Evolutionary conservation across 108 stramenopile species (phyloP).

Genomic region (Pseudonitzschia multistriata): DNA sequence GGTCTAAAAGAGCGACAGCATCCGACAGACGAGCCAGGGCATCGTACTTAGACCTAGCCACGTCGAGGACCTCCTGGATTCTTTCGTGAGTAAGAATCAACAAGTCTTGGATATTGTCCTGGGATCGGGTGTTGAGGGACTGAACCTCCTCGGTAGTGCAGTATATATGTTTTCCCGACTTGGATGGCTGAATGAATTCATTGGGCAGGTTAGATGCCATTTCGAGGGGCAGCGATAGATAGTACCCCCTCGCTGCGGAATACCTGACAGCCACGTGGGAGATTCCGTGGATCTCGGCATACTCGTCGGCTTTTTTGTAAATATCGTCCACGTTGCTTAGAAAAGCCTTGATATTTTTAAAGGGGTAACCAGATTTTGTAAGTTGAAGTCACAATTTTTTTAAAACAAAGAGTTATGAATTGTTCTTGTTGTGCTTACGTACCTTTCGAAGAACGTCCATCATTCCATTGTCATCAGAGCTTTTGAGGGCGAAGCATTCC

Average conservation of each 20-base stretch:
- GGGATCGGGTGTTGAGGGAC: constrained; percentile 74
- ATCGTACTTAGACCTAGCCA: constrained; percentile 74
- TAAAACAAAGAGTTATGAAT: not conserved
- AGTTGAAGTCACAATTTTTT: not conserved
- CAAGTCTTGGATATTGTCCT: constrained; percentile 85
- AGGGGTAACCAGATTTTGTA: not conserved
- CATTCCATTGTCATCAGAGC: constrained; percentile 77
- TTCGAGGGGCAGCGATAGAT: constrained; percentile 64
- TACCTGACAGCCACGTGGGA: constrained; percentile 71
- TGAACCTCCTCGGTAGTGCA: constrained; percentile 89
- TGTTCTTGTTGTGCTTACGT: not conserved
- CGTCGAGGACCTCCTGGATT: constrained; percentile 81
- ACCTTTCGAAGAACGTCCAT: constrained; percentile 77
- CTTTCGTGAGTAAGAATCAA: constrained; percentile 77
- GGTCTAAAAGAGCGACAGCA: constrained; percentile 83
- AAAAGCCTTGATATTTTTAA: constrained; percentile 40
- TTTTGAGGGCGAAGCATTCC: constrained; percentile 87
- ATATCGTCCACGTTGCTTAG: constrained; percentile 90
- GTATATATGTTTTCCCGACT: constrained; percentile 65
- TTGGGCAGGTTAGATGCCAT: constrained; percentile 62
- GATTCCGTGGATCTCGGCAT: constrained; percentile 77
- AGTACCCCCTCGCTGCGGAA: constrained; percentile 73
- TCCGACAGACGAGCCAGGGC: constrained; percentile 79
- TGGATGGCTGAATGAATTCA: constrained; percentile 78
- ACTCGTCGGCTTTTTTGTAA: constrained; percentile 82